Evolutionary conservation across 1,284 basidiomycete species (phyloP), one percentile per base, ranked within the genome.

Genomic region (Spongiforma sp.): DNA sequence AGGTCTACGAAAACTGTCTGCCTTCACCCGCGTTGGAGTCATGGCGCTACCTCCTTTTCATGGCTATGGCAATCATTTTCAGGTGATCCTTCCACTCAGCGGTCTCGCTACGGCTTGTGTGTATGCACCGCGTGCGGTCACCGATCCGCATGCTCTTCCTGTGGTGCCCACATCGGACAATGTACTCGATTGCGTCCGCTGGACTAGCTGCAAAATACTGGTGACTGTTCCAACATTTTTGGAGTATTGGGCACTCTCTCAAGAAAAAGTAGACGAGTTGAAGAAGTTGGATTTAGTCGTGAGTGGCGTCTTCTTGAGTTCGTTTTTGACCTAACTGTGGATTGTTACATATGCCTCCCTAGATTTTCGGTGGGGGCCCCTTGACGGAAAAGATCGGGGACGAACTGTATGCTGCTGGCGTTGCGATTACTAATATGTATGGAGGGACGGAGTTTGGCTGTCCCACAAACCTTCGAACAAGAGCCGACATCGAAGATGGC

Each of bases 391-490:
- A 68, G 24, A 30, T 64, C 5, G 69, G 73, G 3, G 30, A 75
- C 33, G 37, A 6, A 2, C 46, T 74, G 5, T 63, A 53, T 17
- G 60, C 71, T 1, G 67, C 67, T 28, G 69, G 73, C 5, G 65
- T 75, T 9, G 37, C 39, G 12, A 8, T 75, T 7, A 32, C 53
- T 3, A 30, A 24, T 2, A 4, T n/a, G 7, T 75, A 75, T 17
- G 73, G 73, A 2, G 73, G 60, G 11, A 75, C 71, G 8, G 71
- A 71, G 36, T 71, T 69, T 19, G 71, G 71, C 21, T n/a, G 5
- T 37, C 60, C 52, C 21, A 32, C 32, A 17, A 4, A n/a, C n/a
- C 28, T 37, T 48, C 53, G 19, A 53, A 36, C 2, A 26, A 54
- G 34, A 56, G 5, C 36, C 10, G 54, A 68, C 0, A 63, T 68